Conservation (phyloP, 108 stramenopile species). For the Aurantiochytrium sp. region DNA sequence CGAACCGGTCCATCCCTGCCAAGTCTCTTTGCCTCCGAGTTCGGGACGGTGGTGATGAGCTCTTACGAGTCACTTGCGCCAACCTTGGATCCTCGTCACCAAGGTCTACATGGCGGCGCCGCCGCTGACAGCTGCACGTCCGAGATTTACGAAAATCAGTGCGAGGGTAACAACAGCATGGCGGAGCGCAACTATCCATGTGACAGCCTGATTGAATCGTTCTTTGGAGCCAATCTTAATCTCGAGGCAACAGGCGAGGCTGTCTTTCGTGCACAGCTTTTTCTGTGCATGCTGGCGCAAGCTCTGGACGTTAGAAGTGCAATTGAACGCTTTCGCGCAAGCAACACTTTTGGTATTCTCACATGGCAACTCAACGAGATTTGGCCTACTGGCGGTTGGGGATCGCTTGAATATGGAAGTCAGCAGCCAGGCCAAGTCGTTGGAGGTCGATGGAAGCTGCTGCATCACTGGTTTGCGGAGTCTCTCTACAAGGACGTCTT, state of each 20-base stretch:
- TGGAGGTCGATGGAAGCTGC: constrained; percentile 55
- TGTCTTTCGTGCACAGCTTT: constrained; percentile 43
- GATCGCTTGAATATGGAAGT: constrained; percentile 44
- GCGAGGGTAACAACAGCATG: constrained; percentile 48
- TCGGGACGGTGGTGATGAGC: constrained; percentile 43
- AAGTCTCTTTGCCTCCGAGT: constrained; percentile 44
- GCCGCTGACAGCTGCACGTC: constrained; percentile 32
- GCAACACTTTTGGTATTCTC: constrained; percentile 41
- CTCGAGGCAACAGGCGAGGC: constrained; percentile 24
- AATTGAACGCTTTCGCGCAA: constrained; percentile 36
- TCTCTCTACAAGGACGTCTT: constrained; percentile 42
- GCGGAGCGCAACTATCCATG: constrained; percentile 57
- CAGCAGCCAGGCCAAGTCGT: constrained; percentile 24
- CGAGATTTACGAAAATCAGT: constrained; percentile 36
- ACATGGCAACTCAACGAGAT: constrained; percentile 60
- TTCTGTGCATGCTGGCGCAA: constrained; percentile 49
- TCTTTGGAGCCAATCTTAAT: constrained; percentile 28
- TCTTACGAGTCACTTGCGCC: constrained; percentile 54
- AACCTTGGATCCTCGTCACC: constrained; percentile 23
- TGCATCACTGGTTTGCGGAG: constrained; percentile 32
- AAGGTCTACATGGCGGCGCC: constrained; percentile 46
- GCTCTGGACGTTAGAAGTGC: constrained; percentile 48
- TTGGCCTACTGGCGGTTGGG: constrained; percentile 63
- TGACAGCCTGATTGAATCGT: constrained; percentile 41
- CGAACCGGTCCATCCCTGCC: background rate